A percentile compares a stretch with the other conserved stretches of the same genome.
phyloP scores from a whole-genome alignment of 1,284 basidiomycete genomes.

The Boletus subluridellus region DNA sequence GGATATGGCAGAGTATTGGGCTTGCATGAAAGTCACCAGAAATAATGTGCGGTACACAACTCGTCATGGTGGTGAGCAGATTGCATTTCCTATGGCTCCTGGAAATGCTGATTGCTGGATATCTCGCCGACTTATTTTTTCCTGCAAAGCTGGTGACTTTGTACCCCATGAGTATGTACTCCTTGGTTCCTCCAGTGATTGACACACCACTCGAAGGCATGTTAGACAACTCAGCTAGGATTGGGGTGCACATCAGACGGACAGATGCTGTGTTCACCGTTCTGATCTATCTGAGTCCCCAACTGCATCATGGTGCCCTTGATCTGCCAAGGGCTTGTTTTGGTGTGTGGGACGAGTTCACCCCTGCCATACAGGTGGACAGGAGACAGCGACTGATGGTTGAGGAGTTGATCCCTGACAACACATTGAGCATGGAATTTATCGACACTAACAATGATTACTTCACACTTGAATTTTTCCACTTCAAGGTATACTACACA shows the following conservation, averaged over 20 bases:
- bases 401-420: neutral
- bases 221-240: neutral
- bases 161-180: neutral
- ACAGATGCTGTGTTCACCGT: neutral
- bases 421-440: neutral
- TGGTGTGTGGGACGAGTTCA: neutral
- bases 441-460: accelerated
- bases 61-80: neutral
- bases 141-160: neutral
- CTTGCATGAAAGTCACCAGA: neutral
- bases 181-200: neutral
- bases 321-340: neutral
- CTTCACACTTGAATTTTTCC: neutral
- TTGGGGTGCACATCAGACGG: neutral
- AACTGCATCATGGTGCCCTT: accelerated
- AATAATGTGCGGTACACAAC: neutral
- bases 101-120: neutral
- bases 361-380: neutral
- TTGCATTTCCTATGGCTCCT: neutral
- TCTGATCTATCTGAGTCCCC: neutral
- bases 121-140: neutral
- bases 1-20: neutral
- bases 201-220: neutral
- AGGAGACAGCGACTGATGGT: neutral
- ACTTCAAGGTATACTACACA: neutral